phyloP scores from a whole-genome alignment of 305 asterid species.

The Fraxinus nigra region DNA sequence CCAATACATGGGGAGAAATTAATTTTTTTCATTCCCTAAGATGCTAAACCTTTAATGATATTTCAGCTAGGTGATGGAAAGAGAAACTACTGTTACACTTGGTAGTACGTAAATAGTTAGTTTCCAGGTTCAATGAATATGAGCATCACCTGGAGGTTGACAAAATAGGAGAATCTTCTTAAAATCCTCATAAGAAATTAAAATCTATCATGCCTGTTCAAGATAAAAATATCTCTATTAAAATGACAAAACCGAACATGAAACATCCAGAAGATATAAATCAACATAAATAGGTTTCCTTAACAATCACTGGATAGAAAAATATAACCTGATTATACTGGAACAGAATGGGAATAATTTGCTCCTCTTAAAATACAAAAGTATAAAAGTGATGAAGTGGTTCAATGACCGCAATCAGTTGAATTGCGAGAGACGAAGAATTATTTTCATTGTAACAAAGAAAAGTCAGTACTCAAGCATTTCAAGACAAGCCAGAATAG shows the following conservation, averaged over 20 bases:
- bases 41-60: not conserved
- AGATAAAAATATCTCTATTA: not conserved
- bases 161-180: not conserved
- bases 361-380: not conserved
- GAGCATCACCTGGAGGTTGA: not conserved
- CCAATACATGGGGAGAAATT: not conserved
- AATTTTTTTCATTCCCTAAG: not conserved
- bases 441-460: not conserved
- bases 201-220: not conserved
- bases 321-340: not conserved
- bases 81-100: not conserved
- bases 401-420: not conserved
- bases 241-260: not conserved
- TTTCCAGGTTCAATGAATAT: not conserved
- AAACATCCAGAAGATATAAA: not conserved
- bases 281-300: not conserved
- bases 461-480: not conserved
- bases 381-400: not conserved
- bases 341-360: not conserved
- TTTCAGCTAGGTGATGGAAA: not conserved
- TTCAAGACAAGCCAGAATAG: not conserved
- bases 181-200: constrained; percentile 6
- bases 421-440: not conserved
- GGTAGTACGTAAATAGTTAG: not conserved
- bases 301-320: not conserved